These are phyloP conservation scores for Zopfochytrium polystomum DNA, from an alignment of 371 early-diverging fungal genomes.

Conservation along the genomic window DNA sequence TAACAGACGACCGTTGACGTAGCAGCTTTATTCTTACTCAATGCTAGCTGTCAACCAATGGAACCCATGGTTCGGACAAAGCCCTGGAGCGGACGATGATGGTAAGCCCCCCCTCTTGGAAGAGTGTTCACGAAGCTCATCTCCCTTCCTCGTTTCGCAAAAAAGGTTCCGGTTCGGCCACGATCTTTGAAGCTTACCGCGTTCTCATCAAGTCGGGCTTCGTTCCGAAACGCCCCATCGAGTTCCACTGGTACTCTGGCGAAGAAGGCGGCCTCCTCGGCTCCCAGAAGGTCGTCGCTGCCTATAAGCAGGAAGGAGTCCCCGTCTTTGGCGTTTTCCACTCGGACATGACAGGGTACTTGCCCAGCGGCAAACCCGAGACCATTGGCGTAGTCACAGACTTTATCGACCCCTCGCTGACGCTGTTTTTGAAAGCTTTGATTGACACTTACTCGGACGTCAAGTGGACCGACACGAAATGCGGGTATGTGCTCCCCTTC, in stretches of 20 bases:
- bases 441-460: conserved; percentile 26
- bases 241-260: conserved; percentile 84
- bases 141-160: conserved; percentile 39
- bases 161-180: conserved; percentile 68
- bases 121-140: background rate
- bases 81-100: conserved; percentile 73
- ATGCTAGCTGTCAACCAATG: conserved; percentile 18
- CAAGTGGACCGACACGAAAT: background rate
- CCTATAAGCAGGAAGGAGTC: conserved; percentile 57
- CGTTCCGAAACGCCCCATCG: conserved; percentile 76
- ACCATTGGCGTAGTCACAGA: conserved; percentile 81
- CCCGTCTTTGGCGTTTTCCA: conserved; percentile 68
- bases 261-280: conserved; percentile 58
- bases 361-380: conserved; percentile 29
- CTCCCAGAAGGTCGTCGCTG: conserved; percentile 66
- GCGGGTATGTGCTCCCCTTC: conserved; percentile 4
- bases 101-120: conserved; percentile 3
- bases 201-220: conserved; percentile 64
- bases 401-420: conserved; percentile 67
- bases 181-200: conserved; percentile 84
- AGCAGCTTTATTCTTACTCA: background rate
- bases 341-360: conserved; percentile 78
- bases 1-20: background rate
- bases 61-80: conserved; percentile 75
- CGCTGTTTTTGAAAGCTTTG: conserved; percentile 55